phyloP scores from a whole-genome alignment of 2,329 filamentous ascomycete species.

The Rutstroemia sp. region DNA sequence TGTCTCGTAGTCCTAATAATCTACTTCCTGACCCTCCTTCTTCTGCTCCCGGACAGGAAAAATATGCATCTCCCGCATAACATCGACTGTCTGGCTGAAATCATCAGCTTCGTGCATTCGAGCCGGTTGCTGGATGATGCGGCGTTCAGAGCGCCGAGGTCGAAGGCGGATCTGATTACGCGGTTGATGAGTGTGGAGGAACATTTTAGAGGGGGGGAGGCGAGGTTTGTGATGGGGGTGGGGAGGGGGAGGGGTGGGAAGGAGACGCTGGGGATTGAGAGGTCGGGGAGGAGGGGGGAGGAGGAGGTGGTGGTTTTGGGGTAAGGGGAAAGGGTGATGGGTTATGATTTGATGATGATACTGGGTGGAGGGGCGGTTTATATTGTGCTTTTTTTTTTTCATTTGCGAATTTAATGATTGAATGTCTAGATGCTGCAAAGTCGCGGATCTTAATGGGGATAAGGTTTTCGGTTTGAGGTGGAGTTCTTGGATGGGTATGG shows the following conservation, averaged over 20 bases:
- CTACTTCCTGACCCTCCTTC: conserved; percentile 56
- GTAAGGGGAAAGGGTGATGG: neutral
- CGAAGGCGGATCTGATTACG: conserved; percentile 60
- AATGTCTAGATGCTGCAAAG: neutral
- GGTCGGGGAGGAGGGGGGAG: conserved; percentile 19
- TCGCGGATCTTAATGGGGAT: neutral
- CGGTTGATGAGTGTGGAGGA: conserved; percentile 41
- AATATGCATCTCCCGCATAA: conserved; percentile 64
- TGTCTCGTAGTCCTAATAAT: conserved; percentile 65
- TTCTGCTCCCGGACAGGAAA: conserved; percentile 54
- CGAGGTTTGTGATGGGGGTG: conserved; percentile 25
- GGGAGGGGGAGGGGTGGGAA: conserved; percentile 21
- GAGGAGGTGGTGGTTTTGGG: conserved; percentile 2
- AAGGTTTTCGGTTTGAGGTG: neutral
- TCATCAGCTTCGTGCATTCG: conserved; percentile 70
- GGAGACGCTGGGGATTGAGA: conserved; percentile 26
- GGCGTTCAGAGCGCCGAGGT: conserved; percentile 61
- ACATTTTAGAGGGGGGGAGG: conserved; percentile 4
- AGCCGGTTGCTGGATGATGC: conserved; percentile 65
- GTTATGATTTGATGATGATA: neutral
- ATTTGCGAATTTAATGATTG: neutral
- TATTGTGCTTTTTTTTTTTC: neutral
- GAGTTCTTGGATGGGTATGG: neutral
- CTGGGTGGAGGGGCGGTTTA: neutral
- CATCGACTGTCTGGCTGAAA: conserved; percentile 64